Conservation (phyloP, 2,329 filamentous ascomycete genomes). For the Verticillium zaregamsianum region DNA sequence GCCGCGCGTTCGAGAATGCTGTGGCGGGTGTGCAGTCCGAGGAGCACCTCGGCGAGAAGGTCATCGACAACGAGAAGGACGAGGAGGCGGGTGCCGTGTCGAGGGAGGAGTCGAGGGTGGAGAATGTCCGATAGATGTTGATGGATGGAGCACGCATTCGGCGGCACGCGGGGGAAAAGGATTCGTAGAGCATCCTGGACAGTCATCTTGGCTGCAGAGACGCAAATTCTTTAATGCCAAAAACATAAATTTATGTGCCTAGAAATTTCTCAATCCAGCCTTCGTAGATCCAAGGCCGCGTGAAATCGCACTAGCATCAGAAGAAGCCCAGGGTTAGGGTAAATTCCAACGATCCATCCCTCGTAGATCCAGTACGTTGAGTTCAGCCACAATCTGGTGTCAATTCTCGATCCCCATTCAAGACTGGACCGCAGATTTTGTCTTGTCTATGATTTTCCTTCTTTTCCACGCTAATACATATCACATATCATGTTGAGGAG, state of each 20-base stretch:
- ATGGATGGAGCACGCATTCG: not conserved
- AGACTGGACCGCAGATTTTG: too few species aligned
- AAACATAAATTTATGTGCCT: too few species aligned
- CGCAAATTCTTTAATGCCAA: too few species aligned
- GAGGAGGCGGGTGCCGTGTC: constrained; percentile 14
- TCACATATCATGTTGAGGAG: too few species aligned
- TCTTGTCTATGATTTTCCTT: too few species aligned
- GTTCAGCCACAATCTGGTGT: not conserved
- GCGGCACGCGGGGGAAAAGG: too few species aligned
- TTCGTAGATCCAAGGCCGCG: not conserved
- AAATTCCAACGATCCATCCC: not conserved
- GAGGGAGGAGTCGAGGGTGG: not conserved
- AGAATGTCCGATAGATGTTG: not conserved
- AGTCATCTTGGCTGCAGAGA: too few species aligned
- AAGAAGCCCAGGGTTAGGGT: too few species aligned
- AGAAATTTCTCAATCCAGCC: not conserved
- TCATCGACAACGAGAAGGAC: constrained; percentile 16
- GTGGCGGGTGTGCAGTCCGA: constrained; percentile 30
- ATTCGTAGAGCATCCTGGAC: too few species aligned
- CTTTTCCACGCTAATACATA: too few species aligned
- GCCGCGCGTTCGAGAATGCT: constrained; percentile 62
- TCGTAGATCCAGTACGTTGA: not conserved
- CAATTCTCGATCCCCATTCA: too few species aligned
- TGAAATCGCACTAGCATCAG: too few species aligned
- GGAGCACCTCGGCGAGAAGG: constrained; percentile 16